Evolutionary conservation across 306 rosid species (phyloP).

Genomic region (Amphicarpaea edgeworthii): DNA sequence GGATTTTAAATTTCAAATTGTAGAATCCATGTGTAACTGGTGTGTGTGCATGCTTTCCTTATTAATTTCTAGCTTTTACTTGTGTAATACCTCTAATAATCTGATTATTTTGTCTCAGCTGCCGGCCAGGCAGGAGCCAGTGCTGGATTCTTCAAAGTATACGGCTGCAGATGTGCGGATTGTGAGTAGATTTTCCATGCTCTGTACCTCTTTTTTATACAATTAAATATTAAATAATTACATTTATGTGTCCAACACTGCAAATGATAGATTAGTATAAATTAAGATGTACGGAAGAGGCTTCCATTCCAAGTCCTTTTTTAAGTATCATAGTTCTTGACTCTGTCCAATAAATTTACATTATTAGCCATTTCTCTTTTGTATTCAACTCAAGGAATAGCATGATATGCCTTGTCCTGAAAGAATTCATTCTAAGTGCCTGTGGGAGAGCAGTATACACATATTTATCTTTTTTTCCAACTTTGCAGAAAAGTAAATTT

Average conservation of each 20-base stretch:
- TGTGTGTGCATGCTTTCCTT: neutral
- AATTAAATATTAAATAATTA: neutral
- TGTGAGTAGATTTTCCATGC: constrained; percentile 65
- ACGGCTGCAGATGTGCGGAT: constrained; percentile 98
- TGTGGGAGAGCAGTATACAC: neutral
- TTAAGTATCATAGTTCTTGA: neutral
- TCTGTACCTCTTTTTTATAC: constrained; percentile 10
- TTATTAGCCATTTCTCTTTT: constrained; percentile 4
- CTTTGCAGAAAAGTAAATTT: neutral
- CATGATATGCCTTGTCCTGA: constrained; percentile 5
- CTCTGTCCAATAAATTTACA: neutral
- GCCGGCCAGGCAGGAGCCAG: constrained; percentile 91
- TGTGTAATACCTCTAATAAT: constrained; percentile 26
- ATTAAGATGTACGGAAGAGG: neutral
- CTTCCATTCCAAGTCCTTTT: neutral
- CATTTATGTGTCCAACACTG: neutral
- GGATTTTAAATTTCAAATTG: neutral
- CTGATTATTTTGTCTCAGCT: constrained; percentile 61
- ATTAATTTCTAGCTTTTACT: constrained; percentile 1
- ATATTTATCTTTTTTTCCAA: constrained; percentile 10
- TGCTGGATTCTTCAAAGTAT: constrained; percentile 85
- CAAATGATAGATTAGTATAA: neutral
- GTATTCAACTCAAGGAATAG: neutral
- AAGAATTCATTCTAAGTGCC: neutral
- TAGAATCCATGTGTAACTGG: neutral